Percentiles rank a stretch among this genome's conserved stretches.
Evolutionary conservation across 768 basidiomycete genomes (phyloP).

Genomic region (Kwoniella botswanensis): DNA sequence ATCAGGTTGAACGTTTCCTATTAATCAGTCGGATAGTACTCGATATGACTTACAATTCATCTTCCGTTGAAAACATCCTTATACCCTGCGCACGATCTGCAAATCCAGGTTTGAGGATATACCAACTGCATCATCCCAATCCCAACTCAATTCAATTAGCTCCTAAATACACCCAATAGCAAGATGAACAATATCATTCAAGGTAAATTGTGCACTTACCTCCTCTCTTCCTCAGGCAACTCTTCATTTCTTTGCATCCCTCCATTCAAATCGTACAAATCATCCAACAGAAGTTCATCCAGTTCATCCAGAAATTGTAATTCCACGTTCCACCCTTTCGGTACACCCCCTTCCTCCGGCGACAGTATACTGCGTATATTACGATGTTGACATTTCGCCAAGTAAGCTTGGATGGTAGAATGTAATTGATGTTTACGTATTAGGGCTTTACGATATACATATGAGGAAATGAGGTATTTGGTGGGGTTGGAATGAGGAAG

Average conservation of each 20-base stretch:
- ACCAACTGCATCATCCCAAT: slow-evolving; percentile 65
- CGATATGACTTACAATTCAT: slow-evolving; percentile 63
- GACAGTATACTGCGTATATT: slow-evolving; percentile 65
- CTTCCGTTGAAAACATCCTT: slow-evolving; percentile 79
- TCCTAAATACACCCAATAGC: neutral
- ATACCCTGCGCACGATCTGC: slow-evolving; percentile 96
- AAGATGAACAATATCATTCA: neutral
- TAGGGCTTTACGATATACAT: slow-evolving; percentile 86
- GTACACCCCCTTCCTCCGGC: slow-evolving; percentile 58
- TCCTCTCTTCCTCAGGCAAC: slow-evolving; percentile 43
- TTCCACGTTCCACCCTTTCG: slow-evolving; percentile 81
- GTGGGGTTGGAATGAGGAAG: slow-evolving; percentile 65
- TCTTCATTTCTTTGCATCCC: slow-evolving; percentile 63
- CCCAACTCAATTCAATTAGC: neutral
- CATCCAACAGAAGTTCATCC: slow-evolving; percentile 90
- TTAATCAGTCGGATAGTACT: no score
- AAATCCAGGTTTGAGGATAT: slow-evolving; percentile 97
- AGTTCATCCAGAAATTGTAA: slow-evolving; percentile 90
- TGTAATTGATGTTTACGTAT: slow-evolving; percentile 94
- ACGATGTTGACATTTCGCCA: slow-evolving; percentile 64
- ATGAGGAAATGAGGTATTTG: slow-evolving; percentile 71
- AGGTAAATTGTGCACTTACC: slow-evolving; percentile 28
- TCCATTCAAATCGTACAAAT: slow-evolving; percentile 82
- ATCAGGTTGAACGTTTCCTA: neutral
- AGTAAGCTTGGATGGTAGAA: slow-evolving; percentile 71